Base-by-base conservation (phyloP, 169 alveolate genomes). In the Ichthyophthirius multifiliis region DNA sequence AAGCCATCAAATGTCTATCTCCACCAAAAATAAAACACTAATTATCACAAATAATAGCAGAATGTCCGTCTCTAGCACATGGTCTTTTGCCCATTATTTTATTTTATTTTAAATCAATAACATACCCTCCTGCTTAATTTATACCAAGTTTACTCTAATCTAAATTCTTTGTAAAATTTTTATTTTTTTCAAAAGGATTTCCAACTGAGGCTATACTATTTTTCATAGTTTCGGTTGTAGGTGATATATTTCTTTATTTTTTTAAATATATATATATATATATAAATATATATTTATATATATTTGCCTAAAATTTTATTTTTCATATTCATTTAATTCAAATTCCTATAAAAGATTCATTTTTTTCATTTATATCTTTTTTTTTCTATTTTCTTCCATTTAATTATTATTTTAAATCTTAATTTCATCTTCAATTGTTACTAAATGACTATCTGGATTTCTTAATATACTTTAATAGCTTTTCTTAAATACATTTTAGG, bases 1-100 rank as follows among this genome's bases (percentile, higher is more conserved):
- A 67, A 18, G 77, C 43, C 77, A 67, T 67, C 46, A 67, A 35
- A 67, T 67, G 77, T n/a, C 77, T 41, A 39, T 67, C 77, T 35
- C 77, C 77, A n/a, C 77, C 77, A 67, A 67, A 67, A 18, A 67
- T 67, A 67, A 41, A 34, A 9, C 77, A 67, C 35, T 35, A 35
- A 67, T 67, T 35, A 34, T 67, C 48, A 67, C 35, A 67, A 34
- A 67, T 39, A 20, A 34, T 32, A 67, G 77, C 77, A 7, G 63
- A 37, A n/a, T 67, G 55, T 4, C 71, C 77, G 41, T 67, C 77
- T 67, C 77, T 67, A 1, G 77, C 77, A 37, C 62, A 67, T 18
- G 77, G 77, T 7, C 62, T 20, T 67, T 44, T 67, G 1, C 77
- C 77, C 5, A 67, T 67, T 30, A 67, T 67, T 39, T 67, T 67